Conservation (phyloP, 1,139 yeast genomes). For the Sugiyamaella novakii region DNA sequence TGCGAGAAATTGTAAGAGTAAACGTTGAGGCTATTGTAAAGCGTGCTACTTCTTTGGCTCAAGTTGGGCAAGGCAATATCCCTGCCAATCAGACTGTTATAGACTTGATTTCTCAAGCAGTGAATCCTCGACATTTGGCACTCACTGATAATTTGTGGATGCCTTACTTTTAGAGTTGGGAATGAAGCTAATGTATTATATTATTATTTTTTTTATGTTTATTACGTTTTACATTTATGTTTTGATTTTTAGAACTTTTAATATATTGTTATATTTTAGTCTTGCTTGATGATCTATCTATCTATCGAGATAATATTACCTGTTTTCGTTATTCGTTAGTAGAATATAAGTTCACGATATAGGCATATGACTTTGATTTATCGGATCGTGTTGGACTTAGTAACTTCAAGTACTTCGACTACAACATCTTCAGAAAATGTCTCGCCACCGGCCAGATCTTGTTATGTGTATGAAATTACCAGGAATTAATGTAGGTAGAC, state of each 20-base stretch:
- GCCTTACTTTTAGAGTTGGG: constrained; percentile 69
- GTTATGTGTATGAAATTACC: constrained; percentile 86
- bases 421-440: constrained; percentile 56
- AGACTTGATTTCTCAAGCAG: constrained; percentile 93
- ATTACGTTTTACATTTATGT: constrained; percentile 7
- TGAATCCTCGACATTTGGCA: constrained; percentile 91
- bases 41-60: constrained; percentile 65
- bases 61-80: constrained; percentile 67
- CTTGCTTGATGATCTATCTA: too few relatives aligned
- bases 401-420: too few relatives aligned
- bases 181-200: constrained; percentile 2
- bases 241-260: neutral
- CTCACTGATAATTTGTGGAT: constrained; percentile 93
- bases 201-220: constrained; percentile 8
- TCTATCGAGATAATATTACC: neutral
- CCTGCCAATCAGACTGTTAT: constrained; percentile 93
- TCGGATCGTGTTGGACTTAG: too few relatives aligned
- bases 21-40: constrained; percentile 86
- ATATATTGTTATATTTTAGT: neutral
- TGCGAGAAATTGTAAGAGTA: constrained; percentile 82
- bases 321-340: neutral
- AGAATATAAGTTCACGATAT: neutral
- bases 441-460: constrained; percentile 87
- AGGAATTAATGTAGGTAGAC: constrained; percentile 66
- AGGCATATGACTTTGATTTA: neutral